These are phyloP conservation scores for Vanderwaltozyma polyspora DNA, from an alignment of 805 yeast species.

Conservation along the genomic window DNA sequence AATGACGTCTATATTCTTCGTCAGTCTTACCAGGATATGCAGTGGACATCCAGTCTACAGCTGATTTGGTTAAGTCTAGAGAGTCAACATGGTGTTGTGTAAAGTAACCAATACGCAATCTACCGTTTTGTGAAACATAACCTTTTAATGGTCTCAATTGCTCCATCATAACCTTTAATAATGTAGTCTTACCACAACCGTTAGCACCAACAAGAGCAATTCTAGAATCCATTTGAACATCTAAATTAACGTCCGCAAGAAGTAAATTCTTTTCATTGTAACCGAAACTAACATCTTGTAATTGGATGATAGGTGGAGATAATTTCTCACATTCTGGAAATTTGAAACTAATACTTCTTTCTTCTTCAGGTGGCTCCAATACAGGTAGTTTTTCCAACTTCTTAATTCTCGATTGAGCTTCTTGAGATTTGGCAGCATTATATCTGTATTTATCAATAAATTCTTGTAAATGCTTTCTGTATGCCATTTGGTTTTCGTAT, in stretches of 20 bases:
- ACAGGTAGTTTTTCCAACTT: conserved; percentile 90
- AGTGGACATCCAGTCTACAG: conserved; percentile 89
- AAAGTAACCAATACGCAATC: conserved; percentile 89
- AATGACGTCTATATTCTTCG: conserved; percentile 92
- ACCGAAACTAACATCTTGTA: conserved; percentile 79
- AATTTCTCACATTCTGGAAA: conserved; percentile 92
- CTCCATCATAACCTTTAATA: conserved; percentile 78
- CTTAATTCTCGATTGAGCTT: conserved; percentile 96
- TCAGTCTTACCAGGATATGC: conserved; percentile 88
- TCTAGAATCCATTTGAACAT: conserved; percentile 87
- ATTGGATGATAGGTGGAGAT: conserved; percentile 87
- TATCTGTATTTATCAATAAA: conserved; percentile 95
- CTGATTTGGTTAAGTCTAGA: conserved; percentile 78
- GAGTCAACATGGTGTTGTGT: conserved; percentile 98
- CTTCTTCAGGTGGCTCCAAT: conserved; percentile 90
- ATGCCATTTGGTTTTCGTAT: conserved; percentile 95
- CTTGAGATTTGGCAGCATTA: conserved; percentile 94
- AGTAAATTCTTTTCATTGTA: conserved; percentile 56
- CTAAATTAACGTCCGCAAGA: conserved; percentile 69
- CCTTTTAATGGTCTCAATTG: conserved; percentile 67
- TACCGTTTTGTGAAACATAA: conserved; percentile 63
- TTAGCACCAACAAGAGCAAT: conserved; percentile 97
- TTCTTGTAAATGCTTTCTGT: conserved; percentile 82
- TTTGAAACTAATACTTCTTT: conserved; percentile 68
- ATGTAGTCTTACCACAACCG: conserved; percentile 98